Evolutionary conservation across 2,329 filamentous ascomycete species (phyloP).

Genomic region (Acephala macrosclerotiorum): DNA sequence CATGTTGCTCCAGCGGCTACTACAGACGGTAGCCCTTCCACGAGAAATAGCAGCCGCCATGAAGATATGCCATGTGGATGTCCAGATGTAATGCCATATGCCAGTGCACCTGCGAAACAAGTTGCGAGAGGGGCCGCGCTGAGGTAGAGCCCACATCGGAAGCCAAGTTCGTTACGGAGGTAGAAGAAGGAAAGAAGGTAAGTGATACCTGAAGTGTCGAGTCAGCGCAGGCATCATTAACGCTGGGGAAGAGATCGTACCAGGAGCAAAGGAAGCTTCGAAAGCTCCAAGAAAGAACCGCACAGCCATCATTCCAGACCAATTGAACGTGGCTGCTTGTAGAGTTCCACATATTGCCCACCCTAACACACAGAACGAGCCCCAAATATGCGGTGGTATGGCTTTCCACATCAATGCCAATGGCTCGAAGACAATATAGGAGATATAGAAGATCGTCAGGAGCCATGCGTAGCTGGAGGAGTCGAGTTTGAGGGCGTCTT

Average conservation of each 20-base stretch:
- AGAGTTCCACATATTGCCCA: constrained; percentile 51
- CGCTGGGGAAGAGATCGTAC: constrained; percentile 34
- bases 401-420: constrained; percentile 49
- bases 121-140: constrained; percentile 70
- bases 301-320: constrained; percentile 45
- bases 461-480: constrained; percentile 52
- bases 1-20: constrained; percentile 61
- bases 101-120: constrained; percentile 72
- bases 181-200: constrained; percentile 57
- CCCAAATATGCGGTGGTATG: constrained; percentile 48
- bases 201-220: constrained; percentile 50
- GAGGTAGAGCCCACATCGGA: constrained; percentile 75
- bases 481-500: constrained; percentile 53
- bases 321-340: constrained; percentile 50
- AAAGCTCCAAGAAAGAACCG: constrained; percentile 49
- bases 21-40: constrained; percentile 69
- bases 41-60: constrained; percentile 71
- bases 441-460: constrained; percentile 50
- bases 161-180: constrained; percentile 66
- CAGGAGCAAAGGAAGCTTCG: constrained; percentile 46
- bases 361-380: constrained; percentile 43
- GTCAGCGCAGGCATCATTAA: constrained; percentile 51
- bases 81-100: constrained; percentile 72
- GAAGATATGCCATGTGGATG: constrained; percentile 53
- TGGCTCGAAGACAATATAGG: constrained; percentile 51